Conservation (phyloP, 148 eudicot genomes). For the Rhododendron ovatum region DNA sequence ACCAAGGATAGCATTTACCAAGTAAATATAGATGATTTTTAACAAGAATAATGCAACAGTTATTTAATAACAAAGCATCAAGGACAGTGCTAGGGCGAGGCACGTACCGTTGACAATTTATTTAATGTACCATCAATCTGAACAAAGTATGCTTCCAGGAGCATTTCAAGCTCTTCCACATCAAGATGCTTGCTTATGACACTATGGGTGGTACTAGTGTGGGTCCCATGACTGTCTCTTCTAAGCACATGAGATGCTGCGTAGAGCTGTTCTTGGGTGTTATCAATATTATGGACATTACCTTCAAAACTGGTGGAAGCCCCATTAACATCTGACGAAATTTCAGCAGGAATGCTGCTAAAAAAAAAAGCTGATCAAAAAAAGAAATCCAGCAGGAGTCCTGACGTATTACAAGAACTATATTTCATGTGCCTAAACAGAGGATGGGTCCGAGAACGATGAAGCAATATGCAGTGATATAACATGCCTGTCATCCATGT, state of each 20-base stretch:
- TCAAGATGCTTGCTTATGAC: constrained; percentile 79
- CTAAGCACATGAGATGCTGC: constrained; percentile 40
- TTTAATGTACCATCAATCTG: constrained; percentile 98
- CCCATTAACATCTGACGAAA: constrained; percentile 42
- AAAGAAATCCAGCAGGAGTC: constrained; percentile 44
- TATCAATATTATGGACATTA: constrained; percentile 26
- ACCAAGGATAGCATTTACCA: background rate
- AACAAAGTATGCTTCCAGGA: constrained; percentile 95
- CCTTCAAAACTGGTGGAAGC: constrained; percentile 43
- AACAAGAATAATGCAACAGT: background rate
- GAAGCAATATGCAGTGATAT: background rate
- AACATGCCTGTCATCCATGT: constrained; percentile 58
- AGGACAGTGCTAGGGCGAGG: background rate
- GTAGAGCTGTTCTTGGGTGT: constrained; percentile 38
- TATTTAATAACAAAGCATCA: background rate
- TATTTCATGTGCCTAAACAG: background rate
- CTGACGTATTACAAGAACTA: constrained; percentile 26
- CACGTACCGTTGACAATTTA: constrained; percentile 80
- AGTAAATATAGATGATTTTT: background rate
- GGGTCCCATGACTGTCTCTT: constrained; percentile 69
- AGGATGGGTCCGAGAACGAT: background rate
- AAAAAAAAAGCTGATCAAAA: background rate
- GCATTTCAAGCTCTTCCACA: constrained; percentile 99
- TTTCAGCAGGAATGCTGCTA: constrained; percentile 52
- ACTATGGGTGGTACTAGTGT: constrained; percentile 70